Evolutionary conservation across 768 basidiomycete species (phyloP), one percentile per base, ranked within the genome.

Genomic region (Ramaria sp.): DNA sequence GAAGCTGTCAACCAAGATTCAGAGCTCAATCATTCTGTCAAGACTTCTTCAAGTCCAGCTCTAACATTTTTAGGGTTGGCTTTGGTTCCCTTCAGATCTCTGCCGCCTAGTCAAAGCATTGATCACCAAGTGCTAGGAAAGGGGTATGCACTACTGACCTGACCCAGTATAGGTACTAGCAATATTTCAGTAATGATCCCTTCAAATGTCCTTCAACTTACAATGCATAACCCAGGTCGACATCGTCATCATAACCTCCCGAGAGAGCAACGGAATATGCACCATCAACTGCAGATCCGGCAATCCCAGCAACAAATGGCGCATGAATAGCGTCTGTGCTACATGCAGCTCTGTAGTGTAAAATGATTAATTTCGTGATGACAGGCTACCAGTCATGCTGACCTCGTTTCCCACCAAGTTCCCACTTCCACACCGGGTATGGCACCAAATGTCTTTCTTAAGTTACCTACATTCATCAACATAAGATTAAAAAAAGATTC

Each of bases 261-360:
- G 88, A 91, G 3, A 95, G 77, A 2, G 86, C 91, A 13, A 96
- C 78, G 43, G 88, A 91, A 59, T 85, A 88, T 3, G 89, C 86
- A 1, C 93, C 92, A 1, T 60, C 61, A 5, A 82, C 57, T 0
- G 69, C 69, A 3, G 83, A 75, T 27, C 76, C 77, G 9, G 82
- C 73, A 44, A 97, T 94, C 0, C 93, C 93, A 36, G 78, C 85
- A 5, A 96, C 92, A 73, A 78, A 81, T 0, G 91, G 90, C 1
- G 89, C 91, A 60, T 95, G 92, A 56, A 95, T 71, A 7, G 91
- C 76, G 65, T 89, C 91, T 1, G 64, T 69, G 48, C 87, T 88
- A 60, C 90, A 93, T 45, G 71, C 73, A 52, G 76, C 71, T 53
- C 79, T 79, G 39, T 25, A 7, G 18, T 37, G 57, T n/a, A 30